Base-by-base conservation (phyloP, 148 eudicot genomes). In the Polygonum maritimum region DNA sequence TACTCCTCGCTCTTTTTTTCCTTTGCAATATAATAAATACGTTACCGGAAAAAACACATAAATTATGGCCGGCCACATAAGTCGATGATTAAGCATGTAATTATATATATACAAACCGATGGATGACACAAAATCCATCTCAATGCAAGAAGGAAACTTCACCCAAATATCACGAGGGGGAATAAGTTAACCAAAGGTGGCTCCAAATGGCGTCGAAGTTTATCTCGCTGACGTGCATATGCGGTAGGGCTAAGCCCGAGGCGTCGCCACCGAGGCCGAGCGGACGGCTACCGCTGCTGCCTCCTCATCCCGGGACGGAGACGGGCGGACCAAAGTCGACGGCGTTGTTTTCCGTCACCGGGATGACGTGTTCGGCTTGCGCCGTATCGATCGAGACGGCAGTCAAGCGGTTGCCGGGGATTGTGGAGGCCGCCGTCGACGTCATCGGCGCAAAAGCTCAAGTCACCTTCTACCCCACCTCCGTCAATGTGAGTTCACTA, bases 361-460 rank as follows among this genome's bases (percentile, higher is more conserved):
- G 98, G 22, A 93, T 93, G 96, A 85, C 88, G 13, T 93, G 98
- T 77, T 86, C 96, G 38, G 96, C 96, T 35, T 93, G 96, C 55
- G 94, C 96, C 7, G 96, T 82, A 5, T 88, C 96, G 0, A 89
- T 93, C 12, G 94, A 91, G 84, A 93, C 83, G 81, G 93, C 94
- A 7, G 80, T 93, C 26, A 89, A 89, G 69, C 84, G 96, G 40
- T 85, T 93, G 48, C 89, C 92, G 2, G 96, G 96, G 4, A 93
- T 93, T 78, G 80, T 73, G 39, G 88, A 88, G 45, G 92, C 94
- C 7, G 83, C 81, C n/a, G 90, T 93, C 67, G 98, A 91, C 83
- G 92, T 91, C 7, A 45, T 93, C 48, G 89, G 88, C 63, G 83
- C 87, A 48, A 76, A 90, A 48, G 96, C 87, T 41, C 93, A 79